Evolutionary conservation across 495 filamentous ascomycete genomes (phyloP).

Genomic region (Podospora tetraspora): DNA sequence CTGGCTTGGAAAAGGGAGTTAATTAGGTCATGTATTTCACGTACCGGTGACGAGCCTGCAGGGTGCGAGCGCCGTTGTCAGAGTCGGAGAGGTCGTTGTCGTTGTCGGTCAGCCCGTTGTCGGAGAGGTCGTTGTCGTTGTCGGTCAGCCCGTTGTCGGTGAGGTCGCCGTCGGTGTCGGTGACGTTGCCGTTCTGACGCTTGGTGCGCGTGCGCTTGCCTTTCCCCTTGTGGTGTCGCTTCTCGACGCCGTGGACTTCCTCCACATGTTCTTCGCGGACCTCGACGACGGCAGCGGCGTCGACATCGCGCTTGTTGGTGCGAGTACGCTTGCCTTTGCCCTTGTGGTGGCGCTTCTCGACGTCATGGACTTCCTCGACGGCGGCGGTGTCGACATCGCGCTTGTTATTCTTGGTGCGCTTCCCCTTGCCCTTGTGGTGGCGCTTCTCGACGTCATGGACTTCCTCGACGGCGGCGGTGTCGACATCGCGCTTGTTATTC

Average conservation of each 20-base stretch:
- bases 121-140: too few relatives aligned
- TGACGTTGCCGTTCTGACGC: not conserved
- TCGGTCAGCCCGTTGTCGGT: not conserved
- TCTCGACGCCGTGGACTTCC: conserved; percentile 7
- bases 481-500: too few relatives aligned
- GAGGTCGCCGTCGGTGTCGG: not conserved
- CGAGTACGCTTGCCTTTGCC: conserved; percentile 22
- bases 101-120: not conserved
- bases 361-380: too few relatives aligned
- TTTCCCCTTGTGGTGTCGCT: conserved; percentile 16
- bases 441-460: too few relatives aligned
- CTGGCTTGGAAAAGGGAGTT: too few relatives aligned
- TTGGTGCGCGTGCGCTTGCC: conserved; percentile 16
- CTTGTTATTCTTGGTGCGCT: conserved; percentile 15
- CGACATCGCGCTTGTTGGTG: conserved; percentile 10
- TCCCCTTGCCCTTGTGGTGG: conserved; percentile 25
- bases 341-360: conserved; percentile 12
- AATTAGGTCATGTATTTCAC: too few relatives aligned
- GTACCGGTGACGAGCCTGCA: not conserved
- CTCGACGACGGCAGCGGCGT: not conserved
- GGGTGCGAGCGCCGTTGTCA: not conserved
- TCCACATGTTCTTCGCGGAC: not conserved
- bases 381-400: too few relatives aligned
- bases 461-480: too few relatives aligned
- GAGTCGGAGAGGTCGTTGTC: not conserved